Conservation (phyloP, 106 monocot genomes). For the Gastrodia elata region DNA sequence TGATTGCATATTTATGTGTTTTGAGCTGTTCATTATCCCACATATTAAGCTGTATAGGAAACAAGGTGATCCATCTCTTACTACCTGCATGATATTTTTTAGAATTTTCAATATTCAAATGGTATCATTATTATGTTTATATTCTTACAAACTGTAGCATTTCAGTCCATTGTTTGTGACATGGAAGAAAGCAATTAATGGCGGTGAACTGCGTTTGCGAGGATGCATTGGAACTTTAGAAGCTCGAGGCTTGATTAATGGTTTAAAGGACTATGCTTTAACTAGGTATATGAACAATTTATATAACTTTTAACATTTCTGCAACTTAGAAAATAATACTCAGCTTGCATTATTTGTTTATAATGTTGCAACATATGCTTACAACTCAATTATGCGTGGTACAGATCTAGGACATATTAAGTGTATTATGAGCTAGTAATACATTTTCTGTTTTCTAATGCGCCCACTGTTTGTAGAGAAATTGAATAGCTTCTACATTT, state of each 20-base stretch:
- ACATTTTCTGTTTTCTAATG: too few relatives aligned
- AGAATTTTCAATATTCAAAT: neutral
- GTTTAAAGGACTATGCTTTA: constrained; percentile 91
- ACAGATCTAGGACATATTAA: too few relatives aligned
- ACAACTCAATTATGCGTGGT: neutral
- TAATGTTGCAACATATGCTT: neutral
- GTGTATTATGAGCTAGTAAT: neutral
- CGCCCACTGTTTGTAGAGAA: neutral
- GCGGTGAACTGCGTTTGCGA: constrained; percentile 65
- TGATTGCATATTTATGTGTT: neutral
- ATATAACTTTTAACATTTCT: neutral
- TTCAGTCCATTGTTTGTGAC: constrained; percentile 98
- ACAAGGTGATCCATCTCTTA: neutral
- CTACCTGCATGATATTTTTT: too few relatives aligned
- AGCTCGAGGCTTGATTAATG: constrained; percentile 72
- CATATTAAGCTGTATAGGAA: neutral
- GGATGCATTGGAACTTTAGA: constrained; percentile 97
- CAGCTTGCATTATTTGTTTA: neutral
- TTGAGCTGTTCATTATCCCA: neutral
- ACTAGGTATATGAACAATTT: constrained; percentile 47
- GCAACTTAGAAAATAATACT: neutral
- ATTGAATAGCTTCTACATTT: neutral
- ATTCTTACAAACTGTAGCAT: constrained; percentile 11
- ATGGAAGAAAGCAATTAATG: constrained; percentile 93
- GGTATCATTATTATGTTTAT: neutral